Evolutionary conservation across 2,329 filamentous ascomycete species (phyloP).

Genomic region (Colletotrichum horii): DNA sequence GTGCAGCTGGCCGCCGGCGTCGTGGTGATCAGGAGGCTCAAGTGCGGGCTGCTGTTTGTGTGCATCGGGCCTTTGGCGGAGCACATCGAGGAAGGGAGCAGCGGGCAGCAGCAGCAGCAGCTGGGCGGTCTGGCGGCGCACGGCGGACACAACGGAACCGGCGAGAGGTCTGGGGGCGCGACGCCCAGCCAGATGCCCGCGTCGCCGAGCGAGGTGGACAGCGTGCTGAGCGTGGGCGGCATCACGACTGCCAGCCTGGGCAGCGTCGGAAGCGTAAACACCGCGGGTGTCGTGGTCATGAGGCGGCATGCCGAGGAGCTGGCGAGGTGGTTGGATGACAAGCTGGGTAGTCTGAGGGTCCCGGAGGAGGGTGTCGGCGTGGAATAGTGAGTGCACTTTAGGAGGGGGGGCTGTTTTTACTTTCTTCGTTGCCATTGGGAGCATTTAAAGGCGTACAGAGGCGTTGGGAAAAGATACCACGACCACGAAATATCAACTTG

Average conservation of each 20-base stretch:
- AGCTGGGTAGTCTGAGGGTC: constrained; percentile 57
- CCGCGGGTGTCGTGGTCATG: constrained; percentile 55
- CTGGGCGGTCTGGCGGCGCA: neutral
- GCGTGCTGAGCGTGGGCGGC: constrained; percentile 49
- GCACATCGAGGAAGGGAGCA: constrained; percentile 14
- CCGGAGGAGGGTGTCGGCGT: constrained; percentile 56
- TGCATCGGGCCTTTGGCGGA: constrained; percentile 56
- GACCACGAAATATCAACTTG: neutral
- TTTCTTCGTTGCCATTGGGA: neutral
- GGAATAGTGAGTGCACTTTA: constrained; percentile 18
- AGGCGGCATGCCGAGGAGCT: constrained; percentile 64
- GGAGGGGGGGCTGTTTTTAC: neutral
- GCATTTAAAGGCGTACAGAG: constrained; percentile 4
- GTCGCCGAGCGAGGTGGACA: constrained; percentile 51
- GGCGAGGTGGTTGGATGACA: constrained; percentile 64
- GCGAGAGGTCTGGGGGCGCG: constrained; percentile 31
- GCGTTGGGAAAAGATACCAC: constrained; percentile 23
- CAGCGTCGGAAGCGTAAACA: constrained; percentile 40
- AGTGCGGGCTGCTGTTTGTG: constrained; percentile 66
- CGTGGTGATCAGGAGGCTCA: constrained; percentile 62
- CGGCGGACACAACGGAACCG: constrained; percentile 8
- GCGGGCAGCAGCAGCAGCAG: constrained; percentile 21
- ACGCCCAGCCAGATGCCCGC: constrained; percentile 27
- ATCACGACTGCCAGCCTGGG: constrained; percentile 47
- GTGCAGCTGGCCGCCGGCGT: constrained; percentile 64